Evolutionary conservation across 75 land plant species (phyloP), one percentile per base, ranked within the genome.

Genomic region (Gnetum montanum): DNA sequence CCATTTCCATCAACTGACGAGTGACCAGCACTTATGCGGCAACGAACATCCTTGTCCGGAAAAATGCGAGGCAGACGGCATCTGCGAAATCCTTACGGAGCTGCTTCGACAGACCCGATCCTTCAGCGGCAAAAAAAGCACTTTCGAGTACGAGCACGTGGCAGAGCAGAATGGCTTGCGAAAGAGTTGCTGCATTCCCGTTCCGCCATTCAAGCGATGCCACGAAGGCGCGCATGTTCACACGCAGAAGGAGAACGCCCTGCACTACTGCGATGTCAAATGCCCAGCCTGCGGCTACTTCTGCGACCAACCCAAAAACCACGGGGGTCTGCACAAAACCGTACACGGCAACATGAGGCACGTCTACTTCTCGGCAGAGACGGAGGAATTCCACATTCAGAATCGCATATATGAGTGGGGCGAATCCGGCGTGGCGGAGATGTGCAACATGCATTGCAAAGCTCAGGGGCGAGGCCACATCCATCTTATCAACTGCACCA

Each of bases 401-500:
- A n/a, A n/a, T n/a, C n/a, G n/a, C n/a, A n/a, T n/a, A 43, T 43
- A 43, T 43, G 44, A 15, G 13, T 54, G 67, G 54, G 67, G 67
- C 29, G 67, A 64, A 40, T 64, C 67, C 3, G 67, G 67, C 4
- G 13, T 33, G 33, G 56, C 64, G 26, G 59, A 62, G 43, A 50
- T 62, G 59, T 62, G 59, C 28, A 62, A 18, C 10, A 43, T 43
- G 44, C 44, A 8, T 11, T 43, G 44, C 10, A 43, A 43, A 43
- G 44, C 44, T 15, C 47, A 43, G 38, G 67, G 67, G 18, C 44
- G 67, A 8, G 67, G 67, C 6, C 67, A 64, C 30, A 55, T 64
- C 24, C 67, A 64, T 55, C 30, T 64, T 11, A 55, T 43, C 22
- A 49, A 49, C 34, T 59, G 69, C 56, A 58, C 69, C 15, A 34